Evolutionary conservation across 352 stramenopile genomes (phyloP), one percentile per base, ranked within the genome.

Genomic region (Phytophthora macrochlamydospora): DNA sequence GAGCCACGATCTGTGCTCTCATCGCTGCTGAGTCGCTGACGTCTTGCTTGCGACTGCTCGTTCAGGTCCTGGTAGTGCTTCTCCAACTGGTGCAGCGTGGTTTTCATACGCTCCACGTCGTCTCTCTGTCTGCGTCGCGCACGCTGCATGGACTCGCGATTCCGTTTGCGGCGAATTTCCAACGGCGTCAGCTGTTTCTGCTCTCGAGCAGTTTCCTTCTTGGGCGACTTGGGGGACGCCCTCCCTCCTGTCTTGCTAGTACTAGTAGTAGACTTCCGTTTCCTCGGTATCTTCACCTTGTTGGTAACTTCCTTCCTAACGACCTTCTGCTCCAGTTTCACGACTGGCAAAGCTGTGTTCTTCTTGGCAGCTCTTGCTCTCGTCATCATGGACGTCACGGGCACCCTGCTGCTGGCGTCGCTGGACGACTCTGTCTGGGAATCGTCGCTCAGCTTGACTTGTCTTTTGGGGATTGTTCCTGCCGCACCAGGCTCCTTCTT

Each of bases 121-220:
- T 86, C 75, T 7, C 75, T 63, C 62, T 86, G 77, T 2, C 75
- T 65, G 12, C 68, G 75, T 50, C 77, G 65, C 37, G 77, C 77
- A 49, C 77, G 72, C 45, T 81, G 75, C 77, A 83, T 86, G n/a
- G 75, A 83, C 62, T 86, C 77, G 29, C 77, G 72, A 61, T 86
- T 86, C 37, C 77, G 69, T 62, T 83, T 83, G 55, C 77, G 75
- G 8, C 77, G 77, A 45, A 83, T 76, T 59, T 86, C 77, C 30
- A 86, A 54, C 32, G 77, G 75, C 13, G 75, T 77, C 35, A 83
- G 56, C n/a, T 76, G 62, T 32, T 67, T 69, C 50, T 85, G 68
- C 37, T 79, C 71, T 24, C 62, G 62, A 43, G 52, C 44, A 14
- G 35, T 42, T 18, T 55, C 59, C 33, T 42, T 32, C 31, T 18